phyloP scores from a whole-genome alignment of 441 rosid genomes.

The Populus hybrid region DNA sequence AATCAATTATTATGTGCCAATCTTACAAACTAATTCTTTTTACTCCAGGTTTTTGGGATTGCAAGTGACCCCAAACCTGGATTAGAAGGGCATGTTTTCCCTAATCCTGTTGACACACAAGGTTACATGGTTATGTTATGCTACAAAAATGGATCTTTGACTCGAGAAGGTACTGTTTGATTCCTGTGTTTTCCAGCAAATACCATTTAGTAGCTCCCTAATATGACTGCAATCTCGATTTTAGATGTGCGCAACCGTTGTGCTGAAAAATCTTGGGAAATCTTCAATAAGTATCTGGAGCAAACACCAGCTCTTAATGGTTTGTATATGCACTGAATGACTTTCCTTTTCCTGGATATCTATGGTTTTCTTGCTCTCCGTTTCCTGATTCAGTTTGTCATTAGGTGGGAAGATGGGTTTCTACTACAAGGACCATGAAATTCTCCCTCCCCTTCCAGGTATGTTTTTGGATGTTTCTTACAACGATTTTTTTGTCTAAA shows the following conservation, averaged over 20 bases:
- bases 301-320: slow-evolving; percentile 83
- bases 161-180: slow-evolving; percentile 70
- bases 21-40: not conserved
- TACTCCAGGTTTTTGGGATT: slow-evolving; percentile 76
- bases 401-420: slow-evolving; percentile 91
- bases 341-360: not conserved
- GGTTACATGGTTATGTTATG: slow-evolving; percentile 93
- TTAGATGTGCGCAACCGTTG: slow-evolving; percentile 67
- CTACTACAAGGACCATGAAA: slow-evolving; percentile 92
- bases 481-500: not conserved
- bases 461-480: slow-evolving; percentile 12
- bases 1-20: not conserved
- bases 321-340: slow-evolving; percentile 21
- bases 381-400: slow-evolving; percentile 26
- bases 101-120: slow-evolving; percentile 81
- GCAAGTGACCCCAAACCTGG: slow-evolving; percentile 66
- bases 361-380: slow-evolving; percentile 8
- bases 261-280: slow-evolving; percentile 79
- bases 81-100: slow-evolving; percentile 86
- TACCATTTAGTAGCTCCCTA: not conserved
- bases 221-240: slow-evolving; percentile 13
- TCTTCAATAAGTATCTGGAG: slow-evolving; percentile 62
- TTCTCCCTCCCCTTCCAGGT: slow-evolving; percentile 96
- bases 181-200: slow-evolving; percentile 4
- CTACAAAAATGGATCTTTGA: slow-evolving; percentile 86